Conservation (phyloP, 164 flowering plant species). For the Houttuynia cordata region DNA sequence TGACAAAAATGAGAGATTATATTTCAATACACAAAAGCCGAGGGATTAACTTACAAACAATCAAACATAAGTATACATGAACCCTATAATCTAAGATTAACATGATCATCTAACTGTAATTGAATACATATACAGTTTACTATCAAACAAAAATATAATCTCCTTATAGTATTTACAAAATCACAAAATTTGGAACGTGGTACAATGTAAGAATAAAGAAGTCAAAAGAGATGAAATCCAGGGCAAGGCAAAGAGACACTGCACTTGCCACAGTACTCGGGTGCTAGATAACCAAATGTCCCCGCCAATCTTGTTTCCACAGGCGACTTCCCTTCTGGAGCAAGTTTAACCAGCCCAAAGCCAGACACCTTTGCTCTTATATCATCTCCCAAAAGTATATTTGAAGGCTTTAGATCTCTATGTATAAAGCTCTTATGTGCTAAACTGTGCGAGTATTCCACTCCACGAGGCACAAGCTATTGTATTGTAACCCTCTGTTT, state of each 20-base stretch:
- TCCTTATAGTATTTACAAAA: too few species aligned
- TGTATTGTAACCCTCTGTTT: slow-evolving; percentile 33
- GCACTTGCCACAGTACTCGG: slow-evolving; percentile 42
- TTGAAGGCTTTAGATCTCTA: slow-evolving; percentile 43
- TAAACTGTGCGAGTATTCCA: slow-evolving; percentile 45
- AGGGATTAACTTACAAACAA: too few species aligned
- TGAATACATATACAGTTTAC: too few species aligned
- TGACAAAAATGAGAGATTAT: too few species aligned
- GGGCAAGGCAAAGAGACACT: not conserved
- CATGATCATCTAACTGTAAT: too few species aligned
- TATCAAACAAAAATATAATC: too few species aligned
- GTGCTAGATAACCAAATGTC: slow-evolving; percentile 56
- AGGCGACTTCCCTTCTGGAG: slow-evolving; percentile 39
- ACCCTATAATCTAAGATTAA: too few species aligned
- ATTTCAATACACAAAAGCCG: too few species aligned
- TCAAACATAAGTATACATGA: too few species aligned
- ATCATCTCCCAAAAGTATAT: slow-evolving; percentile 39
- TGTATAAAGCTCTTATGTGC: slow-evolving; percentile 54
- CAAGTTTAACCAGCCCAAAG: slow-evolving; percentile 45
- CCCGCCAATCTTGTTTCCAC: slow-evolving; percentile 46
- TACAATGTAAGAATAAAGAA: too few species aligned
- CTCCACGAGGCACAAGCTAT: slow-evolving; percentile 30
- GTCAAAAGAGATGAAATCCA: not conserved
- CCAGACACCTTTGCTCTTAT: slow-evolving; percentile 51
- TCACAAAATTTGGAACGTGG: too few species aligned